Evolutionary conservation across 495 filamentous ascomycete genomes (phyloP), one percentile per base, ranked within the genome.

Genomic region (Pseudoneurospora amorphoporcata): DNA sequence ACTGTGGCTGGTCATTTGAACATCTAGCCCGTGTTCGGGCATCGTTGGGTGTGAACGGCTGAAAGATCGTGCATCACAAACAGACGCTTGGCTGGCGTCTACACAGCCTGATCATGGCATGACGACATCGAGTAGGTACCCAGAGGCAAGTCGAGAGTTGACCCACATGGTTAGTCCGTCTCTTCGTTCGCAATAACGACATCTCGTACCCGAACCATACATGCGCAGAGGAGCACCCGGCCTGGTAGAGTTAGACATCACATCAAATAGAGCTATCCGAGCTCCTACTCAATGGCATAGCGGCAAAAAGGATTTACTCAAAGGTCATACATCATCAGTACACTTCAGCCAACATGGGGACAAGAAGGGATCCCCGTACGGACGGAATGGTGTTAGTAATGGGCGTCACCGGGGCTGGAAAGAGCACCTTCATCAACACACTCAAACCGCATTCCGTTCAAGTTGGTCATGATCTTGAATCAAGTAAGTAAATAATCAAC

Each of bases 351-450:
- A 45, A 19, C 0, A 45, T 45, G 42, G 42, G n/a, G 42, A 45
- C 17, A 45, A 45, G 42, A 45, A 45, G 42, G 2, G 6, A 45
- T n/a, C 16, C 17, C 17, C 42, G 42, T 45, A 17, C 39, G 35
- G n/a, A 70, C 29, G 69, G 69, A n/a, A 53, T 70, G 39, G 69
- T 70, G 39, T 17, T 70, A 19, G 69, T 37, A 23, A 70, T 70
- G 69, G 69, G 69, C 17, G 41, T 70, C 16, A 70, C 40, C 17
- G 69, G 69, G 19, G 38, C 69, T 1, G 69, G 69, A 2, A 70
- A 70, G 40, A 70, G 41, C 10, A 12, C 40, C 8, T 53, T 70
- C 29, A 32, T 70, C 37, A 53, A 70, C 19, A 39, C 45, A 29
- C 69, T 70, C 19, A 70, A 70, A n/a, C 35, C 69, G 17, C 41